Evolutionary conservation across 768 basidiomycete genomes (phyloP).

Genomic region (Agaricus sinodeliciosus): DNA sequence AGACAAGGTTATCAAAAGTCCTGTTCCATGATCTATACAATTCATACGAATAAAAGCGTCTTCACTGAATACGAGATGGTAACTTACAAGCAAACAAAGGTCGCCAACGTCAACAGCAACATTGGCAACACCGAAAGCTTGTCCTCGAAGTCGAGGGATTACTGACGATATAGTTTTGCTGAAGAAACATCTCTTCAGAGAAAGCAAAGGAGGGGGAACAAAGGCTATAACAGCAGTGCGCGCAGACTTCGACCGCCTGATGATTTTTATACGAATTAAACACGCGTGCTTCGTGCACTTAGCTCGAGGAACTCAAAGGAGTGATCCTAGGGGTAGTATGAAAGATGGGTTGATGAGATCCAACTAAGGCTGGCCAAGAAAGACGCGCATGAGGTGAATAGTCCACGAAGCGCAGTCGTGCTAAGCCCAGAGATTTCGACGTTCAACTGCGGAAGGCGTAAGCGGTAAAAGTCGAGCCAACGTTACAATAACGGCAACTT

Average conservation of each 20-base stretch:
- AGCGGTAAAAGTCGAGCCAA: no score
- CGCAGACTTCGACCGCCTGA: not conserved
- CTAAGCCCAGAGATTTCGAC: no score
- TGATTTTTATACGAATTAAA: not conserved
- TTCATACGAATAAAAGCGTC: not conserved
- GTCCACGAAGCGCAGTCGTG: no score
- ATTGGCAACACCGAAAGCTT: not conserved
- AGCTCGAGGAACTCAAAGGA: not conserved
- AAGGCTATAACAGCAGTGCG: not conserved
- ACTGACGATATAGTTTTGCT: no score
- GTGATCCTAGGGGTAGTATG: no score
- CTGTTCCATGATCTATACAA: not conserved
- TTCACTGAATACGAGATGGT: not conserved
- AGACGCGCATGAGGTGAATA: no score
- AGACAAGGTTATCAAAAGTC: constrained; percentile 28
- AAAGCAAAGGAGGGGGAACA: not conserved
- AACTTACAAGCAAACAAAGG: constrained; percentile 7
- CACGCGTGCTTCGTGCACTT: not conserved
- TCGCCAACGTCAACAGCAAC: not conserved
- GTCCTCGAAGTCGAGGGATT: not conserved
- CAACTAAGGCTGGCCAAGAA: no score
- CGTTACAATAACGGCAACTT: no score
- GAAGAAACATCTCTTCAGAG: no score
- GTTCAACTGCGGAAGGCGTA: no score
- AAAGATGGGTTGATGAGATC: no score